A percentile compares a stretch with the other conserved stretches of the same genome.
phyloP scores from a whole-genome alignment of 1,284 basidiomycete species.

The Sanghuangporus sanghuang region DNA sequence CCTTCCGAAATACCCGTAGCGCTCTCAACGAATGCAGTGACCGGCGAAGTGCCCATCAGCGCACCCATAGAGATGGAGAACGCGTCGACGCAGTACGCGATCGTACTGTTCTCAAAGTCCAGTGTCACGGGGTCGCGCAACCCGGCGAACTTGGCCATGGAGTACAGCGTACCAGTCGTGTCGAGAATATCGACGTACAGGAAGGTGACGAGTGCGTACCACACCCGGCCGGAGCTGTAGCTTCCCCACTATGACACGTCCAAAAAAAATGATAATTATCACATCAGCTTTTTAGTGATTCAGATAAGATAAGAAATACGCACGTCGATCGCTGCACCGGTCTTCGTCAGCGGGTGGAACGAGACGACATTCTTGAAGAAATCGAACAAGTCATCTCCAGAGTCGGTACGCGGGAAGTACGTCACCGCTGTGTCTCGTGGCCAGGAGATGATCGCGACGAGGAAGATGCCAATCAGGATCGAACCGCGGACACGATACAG shows the following conservation, averaged over 20 bases:
- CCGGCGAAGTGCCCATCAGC: constrained; percentile 82
- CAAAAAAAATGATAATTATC: too few species aligned
- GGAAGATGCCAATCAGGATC: constrained; percentile 78
- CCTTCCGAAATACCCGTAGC: constrained; percentile 82
- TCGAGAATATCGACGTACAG: constrained; percentile 86
- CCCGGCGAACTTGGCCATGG: constrained; percentile 91
- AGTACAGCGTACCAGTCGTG: constrained; percentile 66
- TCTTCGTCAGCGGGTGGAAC: constrained; percentile 60
- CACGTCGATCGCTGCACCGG: constrained; percentile 63
- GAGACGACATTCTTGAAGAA: constrained; percentile 87
- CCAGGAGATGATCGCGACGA: constrained; percentile 88
- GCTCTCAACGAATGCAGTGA: constrained; percentile 85
- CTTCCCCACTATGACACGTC: constrained; percentile 36
- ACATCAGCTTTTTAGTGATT: background rate
- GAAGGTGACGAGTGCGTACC: constrained; percentile 86
- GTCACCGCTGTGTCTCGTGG: constrained; percentile 78
- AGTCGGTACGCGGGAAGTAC: constrained; percentile 69
- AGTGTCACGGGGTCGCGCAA: constrained; percentile 80
- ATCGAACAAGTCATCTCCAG: constrained; percentile 72
- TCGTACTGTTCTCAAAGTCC: constrained; percentile 84
- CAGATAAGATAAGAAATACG: constrained; percentile 27
- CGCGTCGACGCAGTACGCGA: constrained; percentile 83
- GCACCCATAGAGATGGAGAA: constrained; percentile 80
- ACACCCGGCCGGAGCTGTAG: constrained; percentile 67
- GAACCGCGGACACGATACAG: constrained; percentile 85